These are phyloP conservation scores for Atractiella rhizophila DNA, from an alignment of 768 basidiomycete genomes.

Conservation along the genomic window DNA sequence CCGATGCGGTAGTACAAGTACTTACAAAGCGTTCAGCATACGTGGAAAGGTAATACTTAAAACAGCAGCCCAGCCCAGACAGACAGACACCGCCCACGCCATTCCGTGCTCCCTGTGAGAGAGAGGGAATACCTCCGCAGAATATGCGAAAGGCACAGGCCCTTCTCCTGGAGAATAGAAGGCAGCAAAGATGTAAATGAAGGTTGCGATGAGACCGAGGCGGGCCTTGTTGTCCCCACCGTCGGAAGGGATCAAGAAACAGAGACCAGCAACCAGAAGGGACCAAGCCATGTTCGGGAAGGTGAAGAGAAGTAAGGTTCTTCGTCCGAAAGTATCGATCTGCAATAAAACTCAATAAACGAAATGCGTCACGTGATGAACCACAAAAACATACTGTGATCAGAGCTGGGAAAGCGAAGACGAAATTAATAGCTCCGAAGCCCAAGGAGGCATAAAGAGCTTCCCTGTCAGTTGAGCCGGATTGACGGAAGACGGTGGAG, in stretches of 20 bases:
- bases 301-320: constrained; percentile 46
- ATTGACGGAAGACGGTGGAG: constrained; percentile 10
- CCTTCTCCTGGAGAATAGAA: constrained; percentile 11
- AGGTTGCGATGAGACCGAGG: neutral
- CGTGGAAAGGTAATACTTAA: constrained; percentile 14
- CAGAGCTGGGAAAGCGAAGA: constrained; percentile 39
- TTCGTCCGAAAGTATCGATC: constrained; percentile 34
- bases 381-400: neutral
- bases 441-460: constrained; percentile 6
- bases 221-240: constrained; percentile 23
- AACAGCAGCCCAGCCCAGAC: constrained; percentile 11
- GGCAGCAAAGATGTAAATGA: constrained; percentile 12
- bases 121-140: constrained; percentile 5
- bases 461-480: neutral
- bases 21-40: constrained; percentile 7
- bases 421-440: constrained; percentile 6
- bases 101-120: constrained; percentile 5
- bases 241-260: constrained; percentile 20
- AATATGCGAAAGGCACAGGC: constrained; percentile 10
- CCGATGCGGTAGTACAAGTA: no score
- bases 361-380: constrained; percentile 4
- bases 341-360: constrained; percentile 23
- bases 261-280: constrained; percentile 41
- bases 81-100: constrained; percentile 10
- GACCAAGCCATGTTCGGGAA: constrained; percentile 61